Base-by-base conservation (phyloP, 345 rosid genomes). In the Hirschfeldia incana region DNA sequence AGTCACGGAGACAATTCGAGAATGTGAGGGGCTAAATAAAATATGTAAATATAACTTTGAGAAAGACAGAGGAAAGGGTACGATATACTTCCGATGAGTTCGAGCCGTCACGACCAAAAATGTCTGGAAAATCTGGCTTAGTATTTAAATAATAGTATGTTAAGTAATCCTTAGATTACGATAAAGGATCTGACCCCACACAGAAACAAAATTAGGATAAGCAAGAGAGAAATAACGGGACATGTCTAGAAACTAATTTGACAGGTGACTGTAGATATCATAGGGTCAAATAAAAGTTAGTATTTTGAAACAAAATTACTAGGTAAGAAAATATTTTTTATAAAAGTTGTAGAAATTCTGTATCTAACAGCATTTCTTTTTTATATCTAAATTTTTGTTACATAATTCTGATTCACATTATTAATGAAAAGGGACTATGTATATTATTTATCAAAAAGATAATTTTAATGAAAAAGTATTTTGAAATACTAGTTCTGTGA, bases 41-140 rank as follows among this genome's bases (percentile, higher is more conserved):
- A 58, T 37, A 12, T 58, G 1, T 29, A 2, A 59, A 27, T 13
- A 16, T 6, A n/a, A 1, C 33, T 2, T 26, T 57, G 67, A 75
- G 39, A 76, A 29, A 6, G 73, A 57, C 42, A 53, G 65, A 29
- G 72, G 9, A 39, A 39, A 39, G 17, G 9, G 12, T 21, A 21
- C 21, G 21, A 68, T 28, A 58, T 12, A 67, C 61, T 67, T 42
- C 2, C 72, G 73, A 67, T 6, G 59, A 75, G 36, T 55, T 12
- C 2, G 37, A 60, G 74, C 34, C 5, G 68, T 76, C 49, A 39
- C 33, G 10, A 64, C 63, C 69, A 68, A 68, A 67, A 60, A 1
- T 3, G 17, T 16, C 53, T 10, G 69, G 9, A 46, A 69, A 39
- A 60, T 67, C 46, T 67, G n/a, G 9, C 53, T 58, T 51, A 34